Percentiles rank a stretch among this genome's conserved stretches.
phyloP scores from a whole-genome alignment of 352 stramenopile species.

The Globisporangium acanthophoron region DNA sequence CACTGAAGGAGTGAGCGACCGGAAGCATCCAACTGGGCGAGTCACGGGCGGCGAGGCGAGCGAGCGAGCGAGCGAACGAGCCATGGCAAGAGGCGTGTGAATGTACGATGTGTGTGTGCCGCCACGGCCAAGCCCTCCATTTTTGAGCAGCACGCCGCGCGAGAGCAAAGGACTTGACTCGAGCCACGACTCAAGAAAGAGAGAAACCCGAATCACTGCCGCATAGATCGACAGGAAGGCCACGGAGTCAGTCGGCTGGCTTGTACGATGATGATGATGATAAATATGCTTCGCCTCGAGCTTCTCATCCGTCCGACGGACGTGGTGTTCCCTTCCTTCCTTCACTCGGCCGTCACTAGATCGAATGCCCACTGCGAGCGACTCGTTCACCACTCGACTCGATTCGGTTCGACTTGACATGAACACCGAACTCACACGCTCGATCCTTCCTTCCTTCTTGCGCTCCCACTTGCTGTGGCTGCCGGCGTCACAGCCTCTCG shows the following conservation, averaged over 20 bases:
- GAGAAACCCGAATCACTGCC: not conserved
- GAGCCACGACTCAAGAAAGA: too few species aligned
- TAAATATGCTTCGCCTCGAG: not conserved
- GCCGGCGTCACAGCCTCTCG: not conserved
- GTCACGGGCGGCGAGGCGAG: too few species aligned
- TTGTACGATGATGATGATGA: not conserved
- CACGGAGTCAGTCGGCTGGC: not conserved
- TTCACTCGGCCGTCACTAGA: too few species aligned
- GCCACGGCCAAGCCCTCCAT: not conserved
- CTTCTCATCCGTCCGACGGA: not conserved
- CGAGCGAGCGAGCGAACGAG: not conserved
- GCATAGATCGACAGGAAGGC: not conserved
- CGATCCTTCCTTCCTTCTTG: too few species aligned
- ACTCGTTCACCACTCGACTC: too few species aligned
- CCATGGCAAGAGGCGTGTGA: not conserved
- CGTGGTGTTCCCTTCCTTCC: too few species aligned
- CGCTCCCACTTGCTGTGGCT: too few species aligned
- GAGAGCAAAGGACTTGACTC: not conserved
- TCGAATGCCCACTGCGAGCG: too few species aligned
- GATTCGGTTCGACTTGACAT: too few species aligned
- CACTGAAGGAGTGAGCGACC: not conserved
- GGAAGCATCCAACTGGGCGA: not conserved
- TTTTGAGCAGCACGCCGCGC: not conserved
- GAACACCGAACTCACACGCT: not conserved
- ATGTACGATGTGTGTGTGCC: constrained; percentile 2